phyloP scores from a whole-genome alignment of 495 filamentous ascomycete genomes.

The Aspergillus nanangensis region DNA sequence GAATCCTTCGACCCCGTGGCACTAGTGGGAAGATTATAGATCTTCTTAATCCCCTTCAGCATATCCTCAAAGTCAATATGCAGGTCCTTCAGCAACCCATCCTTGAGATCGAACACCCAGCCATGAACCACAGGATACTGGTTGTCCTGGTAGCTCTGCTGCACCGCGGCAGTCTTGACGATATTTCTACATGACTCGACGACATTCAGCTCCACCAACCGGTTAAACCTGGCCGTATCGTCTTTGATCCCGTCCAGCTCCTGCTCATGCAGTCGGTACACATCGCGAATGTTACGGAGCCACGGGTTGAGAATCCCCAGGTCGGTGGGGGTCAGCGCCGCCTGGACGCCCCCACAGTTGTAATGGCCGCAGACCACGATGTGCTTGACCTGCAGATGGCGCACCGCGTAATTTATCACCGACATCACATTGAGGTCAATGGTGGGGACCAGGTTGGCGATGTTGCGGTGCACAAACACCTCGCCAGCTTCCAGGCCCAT shows the following conservation, averaged over 20 bases:
- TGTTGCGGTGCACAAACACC: slow-evolving; percentile 89
- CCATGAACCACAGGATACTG: slow-evolving; percentile 68
- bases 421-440: slow-evolving; percentile 66
- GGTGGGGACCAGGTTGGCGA: slow-evolving; percentile 76
- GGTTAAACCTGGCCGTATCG: slow-evolving; percentile 38
- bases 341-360: slow-evolving; percentile 70
- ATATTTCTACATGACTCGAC: slow-evolving; percentile 55
- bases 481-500: slow-evolving; percentile 77
- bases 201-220: slow-evolving; percentile 65
- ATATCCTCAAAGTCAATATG: slow-evolving; percentile 32
- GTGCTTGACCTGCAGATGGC: slow-evolving; percentile 68
- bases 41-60: slow-evolving; percentile 28
- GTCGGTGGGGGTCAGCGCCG: slow-evolving; percentile 56
- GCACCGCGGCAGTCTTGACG: slow-evolving; percentile 53
- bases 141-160: slow-evolving; percentile 58
- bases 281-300: slow-evolving; percentile 63
- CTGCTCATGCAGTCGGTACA: slow-evolving; percentile 47
- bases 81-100: slow-evolving; percentile 53
- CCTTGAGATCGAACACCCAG: slow-evolving; percentile 57
- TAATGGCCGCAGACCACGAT: slow-evolving; percentile 82
- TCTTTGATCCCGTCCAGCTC: slow-evolving; percentile 46
- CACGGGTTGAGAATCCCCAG: slow-evolving; percentile 75
- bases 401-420: slow-evolving; percentile 78
- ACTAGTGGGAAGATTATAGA: slow-evolving; percentile 18
- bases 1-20: background rate